Base-by-base conservation (phyloP, 2,329 filamentous ascomycete species). In the Pyrenophora seminiperda region DNA sequence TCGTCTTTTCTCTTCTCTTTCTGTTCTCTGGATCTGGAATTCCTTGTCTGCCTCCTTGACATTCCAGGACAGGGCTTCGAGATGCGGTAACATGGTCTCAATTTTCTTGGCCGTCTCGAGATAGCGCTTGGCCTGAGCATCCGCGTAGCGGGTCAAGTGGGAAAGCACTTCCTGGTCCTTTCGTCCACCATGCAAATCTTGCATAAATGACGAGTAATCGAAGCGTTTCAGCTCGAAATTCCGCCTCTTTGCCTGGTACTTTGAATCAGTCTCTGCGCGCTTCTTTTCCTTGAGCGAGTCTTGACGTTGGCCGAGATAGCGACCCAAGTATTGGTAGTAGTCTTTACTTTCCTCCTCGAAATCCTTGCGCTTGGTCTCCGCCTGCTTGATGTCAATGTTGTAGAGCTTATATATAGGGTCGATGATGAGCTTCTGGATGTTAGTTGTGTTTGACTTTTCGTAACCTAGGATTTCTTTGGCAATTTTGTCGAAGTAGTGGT, bases 301-400 rank as follows among this genome's bases (percentile, higher is more conserved):
- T 70, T 95, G 91, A 34, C 93, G 85, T 72, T 97, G 93, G 24
- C 94, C 94, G n/a, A 99, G 83, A 74, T 99, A 99, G 38, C 91
- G 86, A 56, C 91, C 89, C 41, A 97, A 90, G 70, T 96, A 99
- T 56, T 89, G 87, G 75, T 99, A 99, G 75, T 96, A 99, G 71
- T 99, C 94, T 72, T 96, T 94, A 77, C 93, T 97, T 72, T 99
- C 94, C 67, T 99, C 94, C 58, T 99, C 94, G 64, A 99, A 99
- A 63, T 97, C 94, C 59, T 94, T 91, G 75, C 94, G 96, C 78
- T 99, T 99, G 32, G 89, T 82, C 68, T 99, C 94, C 19, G 93
- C 95, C 73, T 96, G 91, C 74, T 99, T 99, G 77, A 99, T 97
- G 66, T 99, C 95, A 58, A 93, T 82, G 54, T 91, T 91, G 74